A percentile compares a stretch with the other conserved stretches of the same genome.
phyloP scores from a whole-genome alignment of 179 eudicot genomes.

The Camellia oleifera region DNA sequence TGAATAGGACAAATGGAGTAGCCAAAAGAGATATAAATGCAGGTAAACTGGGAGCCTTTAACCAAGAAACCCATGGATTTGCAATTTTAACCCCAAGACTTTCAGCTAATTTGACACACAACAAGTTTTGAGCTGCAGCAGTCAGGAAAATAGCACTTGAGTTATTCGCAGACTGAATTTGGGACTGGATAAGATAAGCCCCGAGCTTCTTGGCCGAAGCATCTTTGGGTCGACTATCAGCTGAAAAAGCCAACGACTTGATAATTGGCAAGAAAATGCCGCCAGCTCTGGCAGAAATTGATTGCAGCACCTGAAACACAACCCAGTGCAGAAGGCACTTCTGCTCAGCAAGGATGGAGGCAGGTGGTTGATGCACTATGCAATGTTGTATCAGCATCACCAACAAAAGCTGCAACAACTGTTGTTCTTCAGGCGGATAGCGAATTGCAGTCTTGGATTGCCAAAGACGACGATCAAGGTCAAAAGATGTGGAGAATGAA shows the following conservation, averaged over 20 bases:
- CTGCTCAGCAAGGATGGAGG: conserved; percentile 99
- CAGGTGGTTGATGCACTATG: conserved; percentile 98
- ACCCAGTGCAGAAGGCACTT: conserved; percentile 84
- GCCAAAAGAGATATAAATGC: conserved; percentile 45
- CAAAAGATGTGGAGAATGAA: no score
- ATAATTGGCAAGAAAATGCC: no score
- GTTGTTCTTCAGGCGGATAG: conserved; percentile 83
- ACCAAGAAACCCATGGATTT: conserved; percentile 61
- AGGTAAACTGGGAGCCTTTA: conserved; percentile 54
- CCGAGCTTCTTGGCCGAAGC: no score
- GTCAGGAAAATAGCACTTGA: conserved; percentile 85
- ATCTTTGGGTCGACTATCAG: no score
- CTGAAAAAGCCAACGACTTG: no score
- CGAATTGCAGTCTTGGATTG: no score
- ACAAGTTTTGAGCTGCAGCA: conserved; percentile 77
- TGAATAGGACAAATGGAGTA: conserved; percentile 53
- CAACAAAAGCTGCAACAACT: conserved; percentile 94
- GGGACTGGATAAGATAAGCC: no score
- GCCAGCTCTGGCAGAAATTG: conserved; percentile 82
- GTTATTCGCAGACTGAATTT: conserved; percentile 53
- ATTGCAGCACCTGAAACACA: conserved; percentile 87
- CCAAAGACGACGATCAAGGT: no score
- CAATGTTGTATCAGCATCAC: conserved; percentile 92
- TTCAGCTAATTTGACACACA: conserved; percentile 62
- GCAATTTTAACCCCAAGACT: conserved; percentile 59